These are phyloP conservation scores for Leucosporidium scottii DNA, from an alignment of 768 basidiomycete species.

Conservation along the genomic window DNA sequence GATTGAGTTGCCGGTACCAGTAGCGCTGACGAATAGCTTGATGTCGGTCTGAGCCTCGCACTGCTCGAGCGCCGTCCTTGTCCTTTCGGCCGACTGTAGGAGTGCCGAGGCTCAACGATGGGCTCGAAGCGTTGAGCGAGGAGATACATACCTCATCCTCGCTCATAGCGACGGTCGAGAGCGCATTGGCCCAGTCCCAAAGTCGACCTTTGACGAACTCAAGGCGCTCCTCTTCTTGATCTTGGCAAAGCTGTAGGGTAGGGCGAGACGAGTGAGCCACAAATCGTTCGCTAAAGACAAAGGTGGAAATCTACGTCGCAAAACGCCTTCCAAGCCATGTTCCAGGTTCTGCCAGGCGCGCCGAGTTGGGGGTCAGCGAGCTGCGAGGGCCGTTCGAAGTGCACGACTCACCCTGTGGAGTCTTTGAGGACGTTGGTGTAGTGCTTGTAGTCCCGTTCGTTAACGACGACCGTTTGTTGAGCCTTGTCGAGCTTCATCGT, in stretches of 20 bases:
- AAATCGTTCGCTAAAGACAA: neutral
- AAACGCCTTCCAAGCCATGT: conserved; percentile 85
- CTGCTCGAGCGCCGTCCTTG: conserved; percentile 77
- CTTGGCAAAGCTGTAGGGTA: conserved; percentile 60
- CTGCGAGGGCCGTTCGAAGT: too few relatives aligned
- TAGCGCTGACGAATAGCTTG: conserved; percentile 77
- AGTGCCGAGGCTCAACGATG: conserved; percentile 5
- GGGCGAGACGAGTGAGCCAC: neutral
- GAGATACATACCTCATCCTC: conserved; percentile 73
- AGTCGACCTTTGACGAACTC: conserved; percentile 91
- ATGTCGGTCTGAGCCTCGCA: conserved; percentile 82
- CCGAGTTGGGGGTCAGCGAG: neutral
- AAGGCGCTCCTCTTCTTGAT: conserved; percentile 88
- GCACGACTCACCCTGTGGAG: conserved; percentile 47
- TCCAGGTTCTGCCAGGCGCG: conserved; percentile 60
- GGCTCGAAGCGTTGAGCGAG: neutral
- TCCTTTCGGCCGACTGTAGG: conserved; percentile 76
- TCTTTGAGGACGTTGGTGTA: conserved; percentile 72
- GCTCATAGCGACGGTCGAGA: conserved; percentile 89
- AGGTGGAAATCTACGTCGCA: conserved; percentile 55
- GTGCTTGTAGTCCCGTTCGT: conserved; percentile 87
- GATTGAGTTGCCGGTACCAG: conserved; percentile 79
- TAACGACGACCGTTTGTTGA: conserved; percentile 77
- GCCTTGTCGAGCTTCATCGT: conserved; percentile 78
- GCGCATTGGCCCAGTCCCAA: conserved; percentile 92